Evolutionary conservation across 2,329 filamentous ascomycete species (phyloP).

Genomic region (Teratosphaeria zuluensis): DNA sequence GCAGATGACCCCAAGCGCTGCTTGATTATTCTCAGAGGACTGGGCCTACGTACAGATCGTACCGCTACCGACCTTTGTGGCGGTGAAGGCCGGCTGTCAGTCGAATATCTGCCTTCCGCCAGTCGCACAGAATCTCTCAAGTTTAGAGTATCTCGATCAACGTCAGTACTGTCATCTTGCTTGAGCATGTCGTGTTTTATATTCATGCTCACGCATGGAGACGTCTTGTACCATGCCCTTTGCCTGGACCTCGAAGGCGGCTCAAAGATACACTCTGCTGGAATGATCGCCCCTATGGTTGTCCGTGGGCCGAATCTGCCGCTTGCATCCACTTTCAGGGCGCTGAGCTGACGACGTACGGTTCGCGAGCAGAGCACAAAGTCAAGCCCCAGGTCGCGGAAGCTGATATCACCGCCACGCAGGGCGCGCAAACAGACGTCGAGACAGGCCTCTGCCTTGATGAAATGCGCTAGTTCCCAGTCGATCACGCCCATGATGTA

Average conservation of each 20-base stretch:
- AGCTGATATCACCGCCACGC: conserved; percentile 5
- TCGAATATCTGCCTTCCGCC: background rate
- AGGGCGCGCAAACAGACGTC: conserved; percentile 11
- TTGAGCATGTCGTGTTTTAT: background rate
- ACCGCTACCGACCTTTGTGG: background rate
- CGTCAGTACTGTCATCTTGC: background rate
- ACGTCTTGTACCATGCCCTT: background rate
- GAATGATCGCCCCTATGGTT: conserved; percentile 8
- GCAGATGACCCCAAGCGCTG: background rate
- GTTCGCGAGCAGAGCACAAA: conserved; percentile 10
- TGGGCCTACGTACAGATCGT: background rate
- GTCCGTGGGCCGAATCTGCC: conserved; percentile 1
- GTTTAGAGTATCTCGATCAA: background rate
- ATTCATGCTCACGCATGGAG: background rate
- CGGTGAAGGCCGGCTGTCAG: background rate
- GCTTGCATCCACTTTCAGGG: background rate
- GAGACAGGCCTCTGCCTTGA: conserved; percentile 15
- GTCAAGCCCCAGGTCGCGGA: conserved; percentile 10
- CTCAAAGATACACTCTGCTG: conserved; percentile 20
- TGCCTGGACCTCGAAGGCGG: conserved; percentile 6
- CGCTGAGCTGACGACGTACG: background rate
- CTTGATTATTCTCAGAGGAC: background rate
- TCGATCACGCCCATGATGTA: conserved; percentile 23
- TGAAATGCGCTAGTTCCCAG: conserved; percentile 14
- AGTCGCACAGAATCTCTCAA: background rate